These are phyloP conservation scores for Aechmea fasciata DNA, from an alignment of 176 grass and related monocot species.

Conservation along the genomic window DNA sequence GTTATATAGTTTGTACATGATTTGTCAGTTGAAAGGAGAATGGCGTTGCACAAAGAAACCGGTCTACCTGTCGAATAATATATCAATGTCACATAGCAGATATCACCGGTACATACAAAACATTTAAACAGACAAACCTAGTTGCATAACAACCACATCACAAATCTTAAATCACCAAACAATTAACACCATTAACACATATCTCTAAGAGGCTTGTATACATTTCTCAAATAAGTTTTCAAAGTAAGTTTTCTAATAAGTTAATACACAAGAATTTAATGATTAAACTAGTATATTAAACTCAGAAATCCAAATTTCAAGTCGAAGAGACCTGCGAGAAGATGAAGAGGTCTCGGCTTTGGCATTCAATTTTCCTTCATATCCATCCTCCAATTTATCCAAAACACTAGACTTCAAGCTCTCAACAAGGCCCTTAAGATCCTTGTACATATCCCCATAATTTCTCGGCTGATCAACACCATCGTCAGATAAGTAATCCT, in stretches of 20 bases:
- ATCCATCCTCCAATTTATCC: slow-evolving; percentile 37
- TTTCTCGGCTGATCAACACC: slow-evolving; percentile 41
- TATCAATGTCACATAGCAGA: too few relatives aligned
- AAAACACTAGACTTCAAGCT: slow-evolving; percentile 45
- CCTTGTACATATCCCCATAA: slow-evolving; percentile 74
- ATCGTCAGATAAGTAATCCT: slow-evolving; percentile 54
- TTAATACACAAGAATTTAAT: neutral
- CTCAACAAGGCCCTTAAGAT: slow-evolving; percentile 61
- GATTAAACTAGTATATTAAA: neutral
- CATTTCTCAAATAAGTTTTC: too few relatives aligned
- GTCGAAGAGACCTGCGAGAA: slow-evolving; percentile 26
- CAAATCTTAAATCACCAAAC: too few relatives aligned
- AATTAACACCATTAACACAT: too few relatives aligned
- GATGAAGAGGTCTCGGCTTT: slow-evolving; percentile 39
- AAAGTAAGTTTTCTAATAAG: neutral
- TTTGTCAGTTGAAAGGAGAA: too few relatives aligned
- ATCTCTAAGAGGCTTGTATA: too few relatives aligned
- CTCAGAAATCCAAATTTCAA: neutral
- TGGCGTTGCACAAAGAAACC: too few relatives aligned
- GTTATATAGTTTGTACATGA: too few relatives aligned
- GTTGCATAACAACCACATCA: too few relatives aligned
- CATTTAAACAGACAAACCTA: too few relatives aligned
- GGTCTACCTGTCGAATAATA: too few relatives aligned
- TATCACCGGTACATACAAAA: too few relatives aligned
- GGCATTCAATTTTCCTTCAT: slow-evolving; percentile 19